A percentile compares a stretch with the other conserved stretches of the same genome.
These are phyloP conservation scores for Scopulariopsis brevicaulis DNA, from an alignment of 2,329 filamentous ascomycete species.

Conservation along the genomic window DNA sequence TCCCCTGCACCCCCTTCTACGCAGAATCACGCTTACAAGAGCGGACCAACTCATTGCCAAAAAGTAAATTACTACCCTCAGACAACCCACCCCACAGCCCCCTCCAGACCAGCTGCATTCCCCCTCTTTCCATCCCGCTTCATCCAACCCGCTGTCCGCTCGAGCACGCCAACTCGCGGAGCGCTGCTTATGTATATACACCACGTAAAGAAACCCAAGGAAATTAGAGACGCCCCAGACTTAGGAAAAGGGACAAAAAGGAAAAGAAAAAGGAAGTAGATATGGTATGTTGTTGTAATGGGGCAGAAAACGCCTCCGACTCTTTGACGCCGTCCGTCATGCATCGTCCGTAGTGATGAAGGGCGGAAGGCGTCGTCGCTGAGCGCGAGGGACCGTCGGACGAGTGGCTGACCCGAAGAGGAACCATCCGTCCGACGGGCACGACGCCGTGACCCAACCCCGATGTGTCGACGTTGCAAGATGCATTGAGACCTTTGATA, in stretches of 20 bases:
- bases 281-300: not conserved
- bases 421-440: not conserved
- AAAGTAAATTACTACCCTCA: not conserved
- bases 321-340: constrained; percentile 5
- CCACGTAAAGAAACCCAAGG: not conserved
- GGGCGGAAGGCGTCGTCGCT: no score
- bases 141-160: not conserved
- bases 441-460: not conserved
- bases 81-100: not conserved
- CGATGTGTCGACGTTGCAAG: not conserved
- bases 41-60: not conserved
- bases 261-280: not conserved
- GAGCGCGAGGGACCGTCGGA: not conserved
- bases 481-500: not conserved
- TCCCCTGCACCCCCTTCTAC: no score
- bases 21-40: not conserved
- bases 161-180: not conserved
- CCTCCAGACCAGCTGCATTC: not conserved
- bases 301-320: constrained; percentile 2
- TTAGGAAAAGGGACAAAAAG: not conserved
- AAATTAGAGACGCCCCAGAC: not conserved
- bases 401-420: not conserved
- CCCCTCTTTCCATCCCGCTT: not conserved
- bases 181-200: constrained; percentile 2
- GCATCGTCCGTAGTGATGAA: constrained; percentile 1